Conservation (phyloP, 192 early-diverging fungal species). For the Ambispora gerdemannii region DNA sequence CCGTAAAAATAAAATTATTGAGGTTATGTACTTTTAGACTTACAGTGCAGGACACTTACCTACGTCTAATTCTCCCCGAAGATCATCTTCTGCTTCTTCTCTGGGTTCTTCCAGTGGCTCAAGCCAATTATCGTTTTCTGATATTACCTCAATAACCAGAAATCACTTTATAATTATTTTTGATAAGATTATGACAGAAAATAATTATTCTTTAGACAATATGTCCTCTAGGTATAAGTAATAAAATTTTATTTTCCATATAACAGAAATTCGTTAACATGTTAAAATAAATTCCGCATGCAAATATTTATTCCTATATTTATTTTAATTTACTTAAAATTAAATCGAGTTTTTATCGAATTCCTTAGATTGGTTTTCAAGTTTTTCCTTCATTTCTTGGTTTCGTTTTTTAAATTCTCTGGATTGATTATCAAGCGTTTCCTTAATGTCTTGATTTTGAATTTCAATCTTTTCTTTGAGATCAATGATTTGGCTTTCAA, state of each 20-base stretch:
- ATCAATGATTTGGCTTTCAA: conserved; percentile 13
- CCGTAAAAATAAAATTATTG: too few species aligned
- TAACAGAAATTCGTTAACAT: conserved; percentile 10
- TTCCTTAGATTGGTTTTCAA: conserved; percentile 4
- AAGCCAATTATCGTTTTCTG: conserved; percentile 5
- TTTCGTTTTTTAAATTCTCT: neutral
- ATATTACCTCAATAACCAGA: neutral
- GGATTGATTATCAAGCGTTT: neutral
- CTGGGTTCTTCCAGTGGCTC: neutral
- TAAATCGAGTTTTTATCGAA: conserved; percentile 15
- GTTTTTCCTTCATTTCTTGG: neutral
- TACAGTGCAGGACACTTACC: too few species aligned
- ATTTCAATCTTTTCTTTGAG: conserved; percentile 7
- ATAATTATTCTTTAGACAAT: conserved; percentile 9
- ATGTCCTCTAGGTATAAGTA: conserved; percentile 11
- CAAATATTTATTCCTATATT: conserved; percentile 18
- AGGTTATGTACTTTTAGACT: too few species aligned
- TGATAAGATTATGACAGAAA: neutral
- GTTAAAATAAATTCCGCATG: conserved; percentile 9
- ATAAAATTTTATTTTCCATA: conserved; percentile 8
- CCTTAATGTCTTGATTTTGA: conserved; percentile 12
- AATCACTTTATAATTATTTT: conserved; percentile 6
- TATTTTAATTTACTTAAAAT: conserved; percentile 19
- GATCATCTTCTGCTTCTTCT: too few species aligned
- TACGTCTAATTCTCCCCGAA: too few species aligned